phyloP scores from a whole-genome alignment of 306 rosid species.

The Clitoria ternatea region DNA sequence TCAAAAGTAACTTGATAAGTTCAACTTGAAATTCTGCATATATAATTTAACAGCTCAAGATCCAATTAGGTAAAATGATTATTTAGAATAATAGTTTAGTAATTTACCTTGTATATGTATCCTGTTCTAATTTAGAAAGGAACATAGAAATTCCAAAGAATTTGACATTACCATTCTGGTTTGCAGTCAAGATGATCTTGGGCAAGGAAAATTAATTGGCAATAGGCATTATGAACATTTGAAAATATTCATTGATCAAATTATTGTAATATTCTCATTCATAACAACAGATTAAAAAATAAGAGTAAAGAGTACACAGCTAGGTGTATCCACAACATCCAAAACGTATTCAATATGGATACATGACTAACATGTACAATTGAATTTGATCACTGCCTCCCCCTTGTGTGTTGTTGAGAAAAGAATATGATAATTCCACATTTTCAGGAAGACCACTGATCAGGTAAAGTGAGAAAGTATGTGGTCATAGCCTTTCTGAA shows the following conservation, averaged over 20 bases:
- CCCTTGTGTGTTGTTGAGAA: constrained; percentile 8
- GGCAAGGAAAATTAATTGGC: not conserved
- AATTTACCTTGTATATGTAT: not conserved
- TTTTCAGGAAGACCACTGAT: constrained; percentile 60
- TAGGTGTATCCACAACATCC: not conserved
- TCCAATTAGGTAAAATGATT: not conserved
- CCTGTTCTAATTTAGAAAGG: not conserved
- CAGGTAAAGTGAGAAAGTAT: constrained; percentile 91
- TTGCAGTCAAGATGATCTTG: not conserved
- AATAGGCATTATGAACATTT: not conserved
- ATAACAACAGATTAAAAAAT: not conserved
- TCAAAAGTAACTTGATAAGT: too few species aligned
- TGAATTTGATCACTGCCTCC: not conserved
- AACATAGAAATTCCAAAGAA: not conserved
- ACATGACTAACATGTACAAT: not conserved
- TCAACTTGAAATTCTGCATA: not conserved
- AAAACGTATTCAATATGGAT: constrained; percentile 10
- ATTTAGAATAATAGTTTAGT: not conserved
- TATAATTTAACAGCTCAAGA: not conserved
- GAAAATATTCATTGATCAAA: not conserved
- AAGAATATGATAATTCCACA: constrained; percentile 26
- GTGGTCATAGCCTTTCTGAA: constrained; percentile 97
- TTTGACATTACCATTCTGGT: not conserved
- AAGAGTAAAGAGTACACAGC: not conserved
- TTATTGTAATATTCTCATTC: not conserved